These are phyloP conservation scores for Mycena capillaripes DNA, from an alignment of 768 basidiomycete species.

Conservation along the genomic window DNA sequence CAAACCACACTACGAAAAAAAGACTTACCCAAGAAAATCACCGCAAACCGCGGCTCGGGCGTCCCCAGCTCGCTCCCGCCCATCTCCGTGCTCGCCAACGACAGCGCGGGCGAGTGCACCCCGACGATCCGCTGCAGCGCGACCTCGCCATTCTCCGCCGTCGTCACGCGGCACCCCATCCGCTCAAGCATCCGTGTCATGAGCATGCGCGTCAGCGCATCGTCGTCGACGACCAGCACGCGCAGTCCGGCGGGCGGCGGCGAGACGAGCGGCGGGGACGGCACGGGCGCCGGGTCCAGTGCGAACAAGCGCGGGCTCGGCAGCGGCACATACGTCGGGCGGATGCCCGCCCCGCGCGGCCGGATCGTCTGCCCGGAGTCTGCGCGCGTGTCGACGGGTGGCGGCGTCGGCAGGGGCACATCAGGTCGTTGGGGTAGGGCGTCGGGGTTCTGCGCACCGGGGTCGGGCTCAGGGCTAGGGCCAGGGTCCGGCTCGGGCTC, in stretches of 20 bases:
- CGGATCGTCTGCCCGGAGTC: slow-evolving; percentile 11
- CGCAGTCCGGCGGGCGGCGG: slow-evolving; percentile 43
- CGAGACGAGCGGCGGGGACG: slow-evolving; percentile 19
- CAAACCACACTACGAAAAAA: background rate
- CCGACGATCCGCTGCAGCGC: slow-evolving; percentile 71
- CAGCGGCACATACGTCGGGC: slow-evolving; percentile 36
- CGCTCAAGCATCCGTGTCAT: slow-evolving; percentile 76
- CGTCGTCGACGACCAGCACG: slow-evolving; percentile 80
- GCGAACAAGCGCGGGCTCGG: slow-evolving; percentile 27
- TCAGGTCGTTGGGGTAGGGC: background rate
- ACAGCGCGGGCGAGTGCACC: slow-evolving; percentile 22
- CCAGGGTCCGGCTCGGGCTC: background rate
- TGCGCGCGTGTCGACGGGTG: background rate
- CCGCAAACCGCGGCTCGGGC: slow-evolving; percentile 34
- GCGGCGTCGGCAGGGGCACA: background rate
- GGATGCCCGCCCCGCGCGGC: slow-evolving; percentile 17
- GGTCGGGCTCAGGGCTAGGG: background rate
- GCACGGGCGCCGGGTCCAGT: slow-evolving; percentile 1
- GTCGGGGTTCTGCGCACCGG: background rate
- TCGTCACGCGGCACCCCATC: slow-evolving; percentile 71
- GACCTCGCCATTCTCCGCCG: slow-evolving; percentile 77
- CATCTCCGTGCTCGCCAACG: slow-evolving; percentile 41
- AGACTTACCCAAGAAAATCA: slow-evolving; percentile 40
- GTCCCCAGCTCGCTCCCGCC: background rate
- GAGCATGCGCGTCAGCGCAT: slow-evolving; percentile 71